Base-by-base conservation (phyloP, 805 yeast genomes). In the Saccharomycopsis microspora region DNA sequence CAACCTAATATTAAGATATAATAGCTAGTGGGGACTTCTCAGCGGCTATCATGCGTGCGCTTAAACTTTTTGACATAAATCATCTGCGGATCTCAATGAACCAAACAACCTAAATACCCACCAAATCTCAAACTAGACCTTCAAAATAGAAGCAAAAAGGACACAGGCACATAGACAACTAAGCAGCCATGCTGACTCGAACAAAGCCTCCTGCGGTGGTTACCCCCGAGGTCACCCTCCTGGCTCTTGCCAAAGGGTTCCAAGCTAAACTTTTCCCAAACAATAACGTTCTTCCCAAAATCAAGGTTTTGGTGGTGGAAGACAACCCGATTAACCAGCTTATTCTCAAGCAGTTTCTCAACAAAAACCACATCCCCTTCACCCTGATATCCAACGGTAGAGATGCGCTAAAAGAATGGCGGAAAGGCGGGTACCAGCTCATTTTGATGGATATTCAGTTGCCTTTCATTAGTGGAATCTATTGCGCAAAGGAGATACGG, bases 361-460 rank as follows among this genome's bases (percentile, higher is more conserved):
- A 87, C 55, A 83, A 86, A 54, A 90, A 90, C 58, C 77, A 85
- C 49, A 89, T 93, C 32, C 82, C 82, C 40, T 87, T 81, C 55
- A 82, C 81, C 52, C 80, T 88, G 41, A 97, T 97, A 4, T 82
- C 85, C 50, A 90, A 88, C 56, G 99, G 99, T 32, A 78, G 81
- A 56, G 97, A 93, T 59, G 99, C 98, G 1, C 76, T 93, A 3
- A 95, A 88, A 54, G 85, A 81, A 64, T 93, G 97, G 97, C 73
- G 86, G 55, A 78, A 76, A 51, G 98, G 98, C 8, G 97, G 97
- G 0, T 87, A 85, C 59, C 97, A 93, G 61, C 69, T 93, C 54
- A 94, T 94, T 38, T 73, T 93, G 41, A 93, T 93, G 98, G 99
- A 93, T 69, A 85, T 93, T 58, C 97, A 93, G 65, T 70, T 93